These are phyloP conservation scores for Gautieria morchelliformis DNA, from an alignment of 768 basidiomycete genomes.

Conservation along the genomic window DNA sequence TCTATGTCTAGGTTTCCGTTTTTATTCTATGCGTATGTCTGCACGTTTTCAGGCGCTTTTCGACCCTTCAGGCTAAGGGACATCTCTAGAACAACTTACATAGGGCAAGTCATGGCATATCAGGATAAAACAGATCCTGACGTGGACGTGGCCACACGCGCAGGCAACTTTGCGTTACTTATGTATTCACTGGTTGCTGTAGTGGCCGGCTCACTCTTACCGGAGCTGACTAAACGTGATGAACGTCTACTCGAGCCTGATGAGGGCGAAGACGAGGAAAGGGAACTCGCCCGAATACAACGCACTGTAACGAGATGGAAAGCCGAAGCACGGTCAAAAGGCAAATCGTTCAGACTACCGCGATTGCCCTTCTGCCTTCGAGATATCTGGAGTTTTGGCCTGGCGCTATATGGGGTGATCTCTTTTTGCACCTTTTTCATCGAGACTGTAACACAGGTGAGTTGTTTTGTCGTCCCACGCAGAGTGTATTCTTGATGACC, in stretches of 20 bases:
- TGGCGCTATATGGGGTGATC: slow-evolving; percentile 69
- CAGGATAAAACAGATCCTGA: slow-evolving; percentile 68
- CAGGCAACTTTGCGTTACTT: slow-evolving; percentile 82
- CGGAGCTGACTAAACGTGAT: slow-evolving; percentile 75
- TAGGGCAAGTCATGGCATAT: slow-evolving; percentile 89
- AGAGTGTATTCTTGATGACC: neutral
- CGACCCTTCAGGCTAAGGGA: slow-evolving; percentile 1
- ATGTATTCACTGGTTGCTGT: slow-evolving; percentile 89
- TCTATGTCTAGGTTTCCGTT: slow-evolving; percentile 71
- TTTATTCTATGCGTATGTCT: slow-evolving; percentile 78
- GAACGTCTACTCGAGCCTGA: slow-evolving; percentile 59
- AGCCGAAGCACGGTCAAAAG: slow-evolving; percentile 68
- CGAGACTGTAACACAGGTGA: slow-evolving; percentile 61
- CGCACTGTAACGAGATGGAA: slow-evolving; percentile 73
- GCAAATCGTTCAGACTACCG: slow-evolving; percentile 68
- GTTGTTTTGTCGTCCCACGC: neutral
- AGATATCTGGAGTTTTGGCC: slow-evolving; percentile 88
- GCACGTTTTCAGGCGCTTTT: neutral
- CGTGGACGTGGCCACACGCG: slow-evolving; percentile 72
- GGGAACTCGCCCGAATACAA: slow-evolving; percentile 60
- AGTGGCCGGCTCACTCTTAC: slow-evolving; percentile 68
- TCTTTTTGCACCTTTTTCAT: slow-evolving; percentile 57
- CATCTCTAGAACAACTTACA: slow-evolving; percentile 68
- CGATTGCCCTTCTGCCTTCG: slow-evolving; percentile 85
- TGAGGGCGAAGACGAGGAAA: slow-evolving; percentile 63